Evolutionary conservation across 2,329 filamentous ascomycete species (phyloP), one percentile per base, ranked within the genome.

Genomic region (Aspergillus sp.): DNA sequence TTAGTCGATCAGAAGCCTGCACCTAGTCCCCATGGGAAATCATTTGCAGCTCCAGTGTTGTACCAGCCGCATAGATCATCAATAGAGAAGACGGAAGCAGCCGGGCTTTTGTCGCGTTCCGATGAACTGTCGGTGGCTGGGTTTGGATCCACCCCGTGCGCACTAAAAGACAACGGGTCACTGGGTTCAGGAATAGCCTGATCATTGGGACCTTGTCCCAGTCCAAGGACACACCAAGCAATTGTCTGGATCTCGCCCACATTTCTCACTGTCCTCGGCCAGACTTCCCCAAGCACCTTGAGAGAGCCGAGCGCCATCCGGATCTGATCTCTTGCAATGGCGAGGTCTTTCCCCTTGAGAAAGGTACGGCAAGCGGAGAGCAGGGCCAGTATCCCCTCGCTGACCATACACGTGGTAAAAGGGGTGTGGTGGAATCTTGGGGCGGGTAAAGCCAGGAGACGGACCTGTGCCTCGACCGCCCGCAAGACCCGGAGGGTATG

Each of bases 391-490:
- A 73, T 76, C 0, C 74, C 78, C 17, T 74, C 73, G 43, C 71
- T 77, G 12, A 78, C 62, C 76, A 80, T 80, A 66, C 79, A 81
- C 0, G 74, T 77, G 0, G 67, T 68, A 43, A 80, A 80, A 0
- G 79, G 79, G 0, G 70, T 75, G 57, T 80, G 78, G 47, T 69
- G 60, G 41, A 77, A 78, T 12, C 67, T 68, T 2, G 63, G 63
- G 0, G 65, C 66, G 0, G 79, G 78, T 4, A 81, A 61, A 0
- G 78, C 69, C 12, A 80, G 51, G 0, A 80, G 72, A 1, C 72
- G 71, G 19, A 80, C 71, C 32, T 80, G 78, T 1, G 70, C 73
- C 45, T 80, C 73, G 2, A 76, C 72, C 0, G 79, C 68, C 5
- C 72, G 70, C 4, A 80, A 64, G 2, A 76, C 75, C 12, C 77